Evolutionary conservation across 345 rosid species (phyloP).

Genomic region (Populus ilicifolia): DNA sequence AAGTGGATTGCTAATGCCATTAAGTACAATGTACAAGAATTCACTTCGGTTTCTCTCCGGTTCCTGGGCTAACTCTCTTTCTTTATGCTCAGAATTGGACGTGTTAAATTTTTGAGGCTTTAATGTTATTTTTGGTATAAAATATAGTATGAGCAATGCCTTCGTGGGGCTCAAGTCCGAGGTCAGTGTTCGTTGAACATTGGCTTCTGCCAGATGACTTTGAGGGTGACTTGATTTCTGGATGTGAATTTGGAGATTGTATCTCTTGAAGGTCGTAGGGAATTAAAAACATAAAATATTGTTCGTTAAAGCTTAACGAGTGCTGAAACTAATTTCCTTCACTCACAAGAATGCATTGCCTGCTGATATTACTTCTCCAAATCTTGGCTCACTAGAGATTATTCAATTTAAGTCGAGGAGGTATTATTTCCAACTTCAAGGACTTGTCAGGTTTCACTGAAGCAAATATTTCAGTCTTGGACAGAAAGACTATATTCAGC

Average conservation of each 20-base stretch:
- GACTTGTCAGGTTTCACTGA: not conserved
- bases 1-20: too few species aligned
- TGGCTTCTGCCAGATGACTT: not conserved
- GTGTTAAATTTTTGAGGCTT: conserved; percentile 3
- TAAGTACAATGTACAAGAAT: not conserved
- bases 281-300: conserved; percentile 3
- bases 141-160: not conserved
- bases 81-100: not conserved
- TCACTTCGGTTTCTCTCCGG: not conserved
- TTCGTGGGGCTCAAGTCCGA: not conserved
- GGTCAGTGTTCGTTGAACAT: not conserved
- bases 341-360: not conserved
- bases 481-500: not conserved
- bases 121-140: not conserved
- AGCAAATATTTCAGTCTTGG: conserved; percentile 9
- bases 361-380: conserved; percentile 1
- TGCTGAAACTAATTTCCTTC: not conserved
- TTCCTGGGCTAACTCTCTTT: not conserved
- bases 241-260: not conserved
- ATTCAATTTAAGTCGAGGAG: not conserved
- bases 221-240: conserved; percentile 2
- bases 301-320: not conserved
- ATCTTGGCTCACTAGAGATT: conserved; percentile 6
- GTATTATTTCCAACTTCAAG: not conserved
- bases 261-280: not conserved